Base-by-base conservation (phyloP, 2,329 filamentous ascomycete species). In the Cladobotryum protrusum region DNA sequence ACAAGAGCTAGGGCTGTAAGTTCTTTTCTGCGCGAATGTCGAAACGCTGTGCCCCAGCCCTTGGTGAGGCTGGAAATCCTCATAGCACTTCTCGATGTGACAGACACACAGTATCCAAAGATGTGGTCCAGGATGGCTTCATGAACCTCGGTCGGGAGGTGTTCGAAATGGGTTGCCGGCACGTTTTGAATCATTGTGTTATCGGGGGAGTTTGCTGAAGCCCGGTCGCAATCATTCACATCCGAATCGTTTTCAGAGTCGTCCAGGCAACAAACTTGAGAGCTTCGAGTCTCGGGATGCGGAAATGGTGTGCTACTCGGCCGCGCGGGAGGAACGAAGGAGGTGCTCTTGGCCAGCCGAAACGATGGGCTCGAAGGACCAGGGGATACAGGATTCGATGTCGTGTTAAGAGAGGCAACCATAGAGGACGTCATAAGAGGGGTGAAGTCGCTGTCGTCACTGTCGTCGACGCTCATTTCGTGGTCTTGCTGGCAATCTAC, bases 121-220 rank as follows among this genome's bases (percentile, higher is more conserved):
- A 88, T 68, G 56, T 86, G 78, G 62, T 89, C 85, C 13, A 89
- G 70, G 48, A 89, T 83, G 49, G 78, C 79, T 59, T 87, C 84
- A 61, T 87, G 84, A 12, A 89, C 85, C 63, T 89, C 85, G 49
- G 78, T 75, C 1, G 86, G 85, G 1, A 88, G 69, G 54, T 79
- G 66, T 41, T 72, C 68, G 44, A 81, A 66, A 47, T 72, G 71
- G 5, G 54, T 62, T 11, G 61, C 54, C 13, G 58, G 58, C 2
- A 52, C 56, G 42, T 56, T 44, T 19, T 54, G 43, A n/a, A 47
- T 49, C n/a, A 58, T 56, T 39, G 52, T 55, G 29, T 52, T 29
- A 9, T 29, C 43, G 14, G 47, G 20, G 2, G 42, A 24, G 8
- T 33, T 39, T 14, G 35, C 19, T 17, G 47, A 50, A 13, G 47